Evolutionary conservation across 2,329 filamentous ascomycete genomes (phyloP), one percentile per base, ranked within the genome.

Genomic region (Immersiporthe knoxdaviesiana): DNA sequence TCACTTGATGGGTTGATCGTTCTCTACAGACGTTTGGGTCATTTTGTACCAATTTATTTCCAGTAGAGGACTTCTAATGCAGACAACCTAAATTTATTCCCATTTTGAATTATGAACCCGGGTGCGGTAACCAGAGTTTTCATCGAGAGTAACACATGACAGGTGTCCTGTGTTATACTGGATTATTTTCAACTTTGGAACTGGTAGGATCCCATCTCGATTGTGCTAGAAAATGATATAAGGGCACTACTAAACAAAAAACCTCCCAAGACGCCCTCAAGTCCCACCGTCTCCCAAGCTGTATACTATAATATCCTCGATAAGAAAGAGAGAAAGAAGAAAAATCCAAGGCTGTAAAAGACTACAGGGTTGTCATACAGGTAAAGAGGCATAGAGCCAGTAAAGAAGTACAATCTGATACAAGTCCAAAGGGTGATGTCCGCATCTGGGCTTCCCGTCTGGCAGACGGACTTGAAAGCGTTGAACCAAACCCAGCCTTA

Each of bases 41-140:
- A 80, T 81, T 81, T 78, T 80, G 81, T 81, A 69, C 67, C 50
- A 64, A 61, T 69, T 62, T 78, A 74, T 76, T 83, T 85, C 80
- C 84, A 83, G 78, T 88, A 87, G 81, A 87, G 82, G 81, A 83
- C 83, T 87, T 87, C 82, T 88, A 88, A 88, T 88, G 84, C 85
- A 86, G 82, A 87, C 86, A 87, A 83, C 80, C 81, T 81, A 80
- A 80, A 80, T 82, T 81, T 74, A 69, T 75, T 75, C 44, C 44
- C 44, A 47, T 74, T 70, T 72, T 70, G 37, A 65, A 16, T 58
- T 59, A 61, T 16, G n/a, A 30, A 30, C n/a, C 37, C n/a, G n/a
- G n/a, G n/a, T n/a, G 37, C 11, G 27, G 63, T 47, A 58, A 18
- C 50, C 12, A 12, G 27, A 7, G 52, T 16, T 2, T 14, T 4